Evolutionary conservation across 2,329 filamentous ascomycete species (phyloP).

Genomic region (Xylariaceae sp.): DNA sequence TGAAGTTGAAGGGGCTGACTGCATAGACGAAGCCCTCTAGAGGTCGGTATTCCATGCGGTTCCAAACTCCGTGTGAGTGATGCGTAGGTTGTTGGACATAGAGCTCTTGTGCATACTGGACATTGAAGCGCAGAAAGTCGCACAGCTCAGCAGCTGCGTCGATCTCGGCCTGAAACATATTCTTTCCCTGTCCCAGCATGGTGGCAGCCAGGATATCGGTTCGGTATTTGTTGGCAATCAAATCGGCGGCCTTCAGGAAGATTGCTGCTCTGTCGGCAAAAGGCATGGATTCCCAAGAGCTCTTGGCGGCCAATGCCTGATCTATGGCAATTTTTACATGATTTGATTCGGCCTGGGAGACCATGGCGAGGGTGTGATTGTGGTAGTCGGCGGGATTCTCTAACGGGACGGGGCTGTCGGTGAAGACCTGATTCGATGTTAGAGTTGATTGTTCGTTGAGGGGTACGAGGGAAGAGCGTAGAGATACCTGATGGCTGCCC

Average conservation of each 20-base stretch:
- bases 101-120: slow-evolving; percentile 87
- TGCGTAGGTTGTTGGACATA: slow-evolving; percentile 84
- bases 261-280: slow-evolving; percentile 89
- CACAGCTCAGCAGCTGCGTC: slow-evolving; percentile 88
- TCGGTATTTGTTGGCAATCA: slow-evolving; percentile 87
- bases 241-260: slow-evolving; percentile 92
- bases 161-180: slow-evolving; percentile 98
- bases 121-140: slow-evolving; percentile 93
- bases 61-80: slow-evolving; percentile 83
- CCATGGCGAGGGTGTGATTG: slow-evolving; percentile 72
- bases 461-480: too few relatives aligned
- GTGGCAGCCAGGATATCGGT: slow-evolving; percentile 96
- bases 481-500: slow-evolving; percentile 70
- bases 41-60: slow-evolving; percentile 82
- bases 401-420: slow-evolving; percentile 65
- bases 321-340: slow-evolving; percentile 80
- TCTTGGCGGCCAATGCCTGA: slow-evolving; percentile 79
- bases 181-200: slow-evolving; percentile 96
- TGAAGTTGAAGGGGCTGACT: slow-evolving; percentile 95
- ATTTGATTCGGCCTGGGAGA: too few relatives aligned
- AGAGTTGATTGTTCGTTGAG: too few relatives aligned
- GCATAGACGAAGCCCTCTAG: slow-evolving; percentile 96
- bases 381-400: slow-evolving; percentile 77
- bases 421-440: slow-evolving; percentile 56
- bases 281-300: slow-evolving; percentile 78